A percentile compares a stretch with the other conserved stretches of the same genome.
phyloP scores from a whole-genome alignment of 2,329 filamentous ascomycete genomes.

The Claviceps sp. region DNA sequence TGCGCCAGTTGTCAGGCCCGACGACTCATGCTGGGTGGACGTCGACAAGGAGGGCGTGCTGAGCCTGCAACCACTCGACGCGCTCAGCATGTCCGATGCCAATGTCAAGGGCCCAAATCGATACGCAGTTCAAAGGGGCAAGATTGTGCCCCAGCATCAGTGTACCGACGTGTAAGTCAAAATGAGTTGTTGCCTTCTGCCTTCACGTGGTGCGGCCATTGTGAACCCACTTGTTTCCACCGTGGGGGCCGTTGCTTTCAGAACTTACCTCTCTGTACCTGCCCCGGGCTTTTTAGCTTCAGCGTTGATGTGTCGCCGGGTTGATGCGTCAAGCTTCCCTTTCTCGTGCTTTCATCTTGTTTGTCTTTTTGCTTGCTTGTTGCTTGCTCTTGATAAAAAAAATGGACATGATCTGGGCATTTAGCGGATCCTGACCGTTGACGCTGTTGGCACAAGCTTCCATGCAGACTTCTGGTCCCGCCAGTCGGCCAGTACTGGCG shows the following conservation, averaged over 20 bases:
- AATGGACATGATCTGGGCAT: background rate
- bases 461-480: background rate
- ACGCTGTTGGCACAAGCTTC: background rate
- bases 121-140: constrained; percentile 20
- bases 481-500: background rate
- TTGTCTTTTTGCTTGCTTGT: background rate
- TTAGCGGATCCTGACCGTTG: background rate
- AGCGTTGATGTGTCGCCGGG: background rate
- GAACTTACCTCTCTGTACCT: too few species aligned
- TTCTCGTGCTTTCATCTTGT: background rate
- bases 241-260: background rate
- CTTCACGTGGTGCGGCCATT: background rate
- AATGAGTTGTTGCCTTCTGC: background rate
- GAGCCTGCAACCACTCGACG: constrained; percentile 13
- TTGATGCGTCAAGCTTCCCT: constrained; percentile 5
- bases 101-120: constrained; percentile 15
- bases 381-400: background rate
- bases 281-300: background rate
- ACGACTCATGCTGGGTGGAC: constrained; percentile 1
- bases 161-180: constrained; percentile 17
- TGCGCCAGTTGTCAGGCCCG: background rate
- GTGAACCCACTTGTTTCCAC: background rate
- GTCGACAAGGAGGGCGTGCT: constrained; percentile 10
- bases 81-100: constrained; percentile 13
- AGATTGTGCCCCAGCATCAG: constrained; percentile 16